Conservation (phyloP, 1,284 basidiomycete genomes). For the Farysia itapuensis region DNA sequence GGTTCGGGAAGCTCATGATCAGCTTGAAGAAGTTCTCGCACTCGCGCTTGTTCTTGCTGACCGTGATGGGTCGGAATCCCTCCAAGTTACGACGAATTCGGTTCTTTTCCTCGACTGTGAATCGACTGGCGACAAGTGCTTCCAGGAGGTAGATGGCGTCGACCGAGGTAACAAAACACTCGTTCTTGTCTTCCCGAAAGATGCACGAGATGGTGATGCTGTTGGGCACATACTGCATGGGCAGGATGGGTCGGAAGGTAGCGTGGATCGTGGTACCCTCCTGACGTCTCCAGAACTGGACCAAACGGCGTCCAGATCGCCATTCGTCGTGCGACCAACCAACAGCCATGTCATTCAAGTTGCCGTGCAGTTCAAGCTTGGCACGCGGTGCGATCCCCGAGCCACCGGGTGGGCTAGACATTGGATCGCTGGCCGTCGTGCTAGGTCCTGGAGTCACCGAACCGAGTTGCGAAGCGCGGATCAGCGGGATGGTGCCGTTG, state of each 20-base stretch:
- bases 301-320: conserved; percentile 62
- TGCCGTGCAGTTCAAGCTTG: conserved; percentile 60
- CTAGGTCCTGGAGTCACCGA: conserved; percentile 10
- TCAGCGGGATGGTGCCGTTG: conserved; percentile 21
- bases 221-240: conserved; percentile 61
- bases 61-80: conserved; percentile 83
- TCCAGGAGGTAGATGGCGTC: conserved; percentile 92
- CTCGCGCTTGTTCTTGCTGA: conserved; percentile 78
- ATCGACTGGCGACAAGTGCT: conserved; percentile 77
- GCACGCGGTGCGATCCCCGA: conserved; percentile 35
- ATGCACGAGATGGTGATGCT: conserved; percentile 76
- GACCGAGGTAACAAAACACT: conserved; percentile 85
- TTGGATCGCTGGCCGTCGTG: conserved; percentile 17
- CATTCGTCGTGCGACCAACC: conserved; percentile 66
- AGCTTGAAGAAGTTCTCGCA: conserved; percentile 84
- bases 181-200: conserved; percentile 74
- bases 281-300: conserved; percentile 65
- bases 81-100: conserved; percentile 90
- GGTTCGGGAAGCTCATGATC: conserved; percentile 92
- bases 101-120: conserved; percentile 94
- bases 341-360: conserved; percentile 64
- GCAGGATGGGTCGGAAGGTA: conserved; percentile 62
- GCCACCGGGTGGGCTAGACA: conserved; percentile 33
- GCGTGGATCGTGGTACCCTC: conserved; percentile 63
- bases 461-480: conserved; percentile 35